A percentile compares a stretch with the other conserved stretches of the same genome.
phyloP scores from a whole-genome alignment of 306 rosid genomes.

The Lablab purpureus region DNA sequence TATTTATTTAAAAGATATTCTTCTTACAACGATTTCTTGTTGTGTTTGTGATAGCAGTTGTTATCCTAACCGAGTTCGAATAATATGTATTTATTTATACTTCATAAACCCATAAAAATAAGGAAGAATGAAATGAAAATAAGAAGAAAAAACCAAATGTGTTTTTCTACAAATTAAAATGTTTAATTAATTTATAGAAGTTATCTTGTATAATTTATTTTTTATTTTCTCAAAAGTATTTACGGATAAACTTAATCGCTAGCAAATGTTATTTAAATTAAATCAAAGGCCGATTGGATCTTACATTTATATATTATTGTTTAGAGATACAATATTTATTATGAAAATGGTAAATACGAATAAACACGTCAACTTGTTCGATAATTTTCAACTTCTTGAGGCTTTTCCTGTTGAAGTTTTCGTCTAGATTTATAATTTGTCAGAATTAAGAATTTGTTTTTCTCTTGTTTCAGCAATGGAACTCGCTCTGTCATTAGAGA shows the following conservation, averaged over 20 bases:
- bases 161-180: too few relatives aligned
- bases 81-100: too few relatives aligned
- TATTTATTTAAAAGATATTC: too few relatives aligned
- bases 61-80: background rate
- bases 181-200: too few relatives aligned
- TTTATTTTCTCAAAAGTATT: too few relatives aligned
- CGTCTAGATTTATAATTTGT: background rate
- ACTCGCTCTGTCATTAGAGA: conserved; percentile 89
- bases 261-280: too few relatives aligned
- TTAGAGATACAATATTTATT: background rate
- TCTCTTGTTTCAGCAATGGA: conserved; percentile 77
- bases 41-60: background rate
- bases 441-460: background rate
- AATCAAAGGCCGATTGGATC: background rate
- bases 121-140: too few relatives aligned
- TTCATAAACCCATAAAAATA: too few relatives aligned
- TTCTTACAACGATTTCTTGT: background rate
- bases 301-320: background rate
- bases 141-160: too few relatives aligned
- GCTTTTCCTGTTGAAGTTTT: conserved; percentile 15
- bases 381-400: background rate
- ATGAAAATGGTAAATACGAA: background rate
- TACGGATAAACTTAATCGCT: too few relatives aligned
- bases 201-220: too few relatives aligned
- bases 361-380: background rate